Percentiles rank a stretch among this genome's conserved stretches.
Conservation (phyloP, 176 grass and related monocot species). For the Aegilops longissima region DNA sequence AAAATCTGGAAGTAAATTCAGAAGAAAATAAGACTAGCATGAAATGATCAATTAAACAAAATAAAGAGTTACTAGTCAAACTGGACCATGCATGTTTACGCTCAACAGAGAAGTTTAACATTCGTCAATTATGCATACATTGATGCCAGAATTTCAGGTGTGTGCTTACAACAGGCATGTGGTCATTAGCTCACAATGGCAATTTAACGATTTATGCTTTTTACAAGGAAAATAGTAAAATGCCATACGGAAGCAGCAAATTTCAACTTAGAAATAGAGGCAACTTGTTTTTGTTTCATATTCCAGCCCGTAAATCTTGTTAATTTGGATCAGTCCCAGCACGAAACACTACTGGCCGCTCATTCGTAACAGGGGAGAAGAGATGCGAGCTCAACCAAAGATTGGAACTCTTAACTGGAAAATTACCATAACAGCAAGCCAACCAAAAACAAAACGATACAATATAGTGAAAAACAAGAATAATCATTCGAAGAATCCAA, state of each 20-base stretch:
- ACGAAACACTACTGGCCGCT: neutral
- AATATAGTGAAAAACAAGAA: neutral
- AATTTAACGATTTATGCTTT: neutral
- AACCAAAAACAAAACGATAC: slow-evolving; percentile 8
- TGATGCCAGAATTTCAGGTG: neutral
- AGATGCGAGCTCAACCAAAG: neutral
- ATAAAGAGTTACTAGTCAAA: slow-evolving; percentile 1
- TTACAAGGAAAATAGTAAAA: neutral
- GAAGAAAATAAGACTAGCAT: neutral
- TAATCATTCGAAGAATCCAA: slow-evolving; percentile 13
- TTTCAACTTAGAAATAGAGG: neutral
- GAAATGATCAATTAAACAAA: neutral
- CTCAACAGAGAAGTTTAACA: neutral
- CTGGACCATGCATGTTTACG: neutral
- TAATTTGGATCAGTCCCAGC: slow-evolving; percentile 12
- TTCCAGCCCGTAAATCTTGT: slow-evolving; percentile 8
- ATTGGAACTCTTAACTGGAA: slow-evolving; percentile 21
- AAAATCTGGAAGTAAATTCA: slow-evolving; percentile 2
- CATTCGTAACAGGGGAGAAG: neutral
- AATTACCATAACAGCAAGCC: slow-evolving; percentile 17
- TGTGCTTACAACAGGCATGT: neutral
- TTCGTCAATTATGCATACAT: neutral
- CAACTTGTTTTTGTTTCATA: neutral
- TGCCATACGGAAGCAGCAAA: neutral
- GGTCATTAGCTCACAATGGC: neutral